A percentile compares a stretch with the other conserved stretches of the same genome.
Conservation (phyloP, 2,329 filamentous ascomycete genomes). For the Macrophomina phaseolina region DNA sequence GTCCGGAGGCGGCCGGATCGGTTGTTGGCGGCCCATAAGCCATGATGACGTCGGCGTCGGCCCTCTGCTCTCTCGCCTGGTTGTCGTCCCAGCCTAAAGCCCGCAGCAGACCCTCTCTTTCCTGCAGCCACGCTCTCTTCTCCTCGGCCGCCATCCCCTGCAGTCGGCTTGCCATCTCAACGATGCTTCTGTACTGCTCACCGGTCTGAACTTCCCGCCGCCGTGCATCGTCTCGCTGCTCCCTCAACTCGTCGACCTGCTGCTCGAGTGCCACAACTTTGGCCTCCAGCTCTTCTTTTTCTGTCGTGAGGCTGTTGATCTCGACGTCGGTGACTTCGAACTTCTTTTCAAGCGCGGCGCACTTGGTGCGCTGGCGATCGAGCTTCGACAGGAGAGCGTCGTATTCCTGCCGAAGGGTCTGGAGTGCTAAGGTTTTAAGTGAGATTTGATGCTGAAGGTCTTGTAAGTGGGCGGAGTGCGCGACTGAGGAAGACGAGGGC, state of each 20-base stretch:
- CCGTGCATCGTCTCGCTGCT: constrained; percentile 55
- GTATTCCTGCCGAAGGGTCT: constrained; percentile 61
- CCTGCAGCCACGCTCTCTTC: constrained; percentile 48
- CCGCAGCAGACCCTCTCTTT: constrained; percentile 46
- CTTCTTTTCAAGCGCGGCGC: constrained; percentile 55
- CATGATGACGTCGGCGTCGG: constrained; percentile 7
- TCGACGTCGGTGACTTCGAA: constrained; percentile 44
- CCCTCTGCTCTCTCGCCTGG: constrained; percentile 22
- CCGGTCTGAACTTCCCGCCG: constrained; percentile 50
- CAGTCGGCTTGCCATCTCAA: constrained; percentile 56
- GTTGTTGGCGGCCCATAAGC: not conserved
- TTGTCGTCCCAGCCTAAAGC: constrained; percentile 41
- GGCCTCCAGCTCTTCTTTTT: constrained; percentile 55
- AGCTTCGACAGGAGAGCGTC: constrained; percentile 59
- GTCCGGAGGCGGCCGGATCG: not conserved
- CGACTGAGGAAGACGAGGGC: constrained; percentile 32
- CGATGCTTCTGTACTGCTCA: constrained; percentile 57
- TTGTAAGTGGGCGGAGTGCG: constrained; percentile 50
- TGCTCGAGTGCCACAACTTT: constrained; percentile 55
- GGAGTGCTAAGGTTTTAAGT: constrained; percentile 58
- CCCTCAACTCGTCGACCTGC: constrained; percentile 56
- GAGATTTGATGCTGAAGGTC: constrained; percentile 62
- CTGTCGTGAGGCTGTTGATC: constrained; percentile 58
- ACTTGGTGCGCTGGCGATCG: constrained; percentile 56
- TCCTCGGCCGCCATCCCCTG: constrained; percentile 53